A percentile compares a stretch with the other conserved stretches of the same genome.
phyloP scores from a whole-genome alignment of 768 basidiomycete genomes.

The Tubosaeta brunneosetosa region DNA sequence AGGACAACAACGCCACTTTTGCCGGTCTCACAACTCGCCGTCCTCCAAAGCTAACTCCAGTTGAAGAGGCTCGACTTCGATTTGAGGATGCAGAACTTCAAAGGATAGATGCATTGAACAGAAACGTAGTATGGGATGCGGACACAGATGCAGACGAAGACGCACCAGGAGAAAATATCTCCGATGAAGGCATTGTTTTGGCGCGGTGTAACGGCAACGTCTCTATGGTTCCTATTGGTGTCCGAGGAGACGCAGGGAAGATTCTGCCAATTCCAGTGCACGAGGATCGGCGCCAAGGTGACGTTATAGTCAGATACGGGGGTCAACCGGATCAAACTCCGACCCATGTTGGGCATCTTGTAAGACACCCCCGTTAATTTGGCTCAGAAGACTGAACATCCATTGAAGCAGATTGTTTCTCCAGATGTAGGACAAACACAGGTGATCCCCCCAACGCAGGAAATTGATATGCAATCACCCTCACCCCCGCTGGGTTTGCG shows the following conservation, averaged over 20 bases:
- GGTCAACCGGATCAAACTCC: slow-evolving; percentile 52
- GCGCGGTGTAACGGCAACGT: slow-evolving; percentile 16
- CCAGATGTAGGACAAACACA: slow-evolving; percentile 50
- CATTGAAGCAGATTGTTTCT: slow-evolving; percentile 14
- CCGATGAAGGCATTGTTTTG: slow-evolving; percentile 26
- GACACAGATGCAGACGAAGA: slow-evolving; percentile 56
- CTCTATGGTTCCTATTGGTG: slow-evolving; percentile 45
- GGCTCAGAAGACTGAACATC: slow-evolving; percentile 1
- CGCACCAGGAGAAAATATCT: slow-evolving; percentile 51
- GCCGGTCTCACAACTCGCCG: slow-evolving; percentile 38
- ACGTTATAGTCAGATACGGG: slow-evolving; percentile 34
- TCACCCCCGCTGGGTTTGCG: slow-evolving; percentile 16
- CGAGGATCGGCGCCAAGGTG: slow-evolving; percentile 7
- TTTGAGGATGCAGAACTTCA: slow-evolving; percentile 57
- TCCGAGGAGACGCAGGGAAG: slow-evolving; percentile 51
- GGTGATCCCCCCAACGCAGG: slow-evolving; percentile 34
- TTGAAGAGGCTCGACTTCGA: slow-evolving; percentile 52
- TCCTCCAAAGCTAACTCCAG: slow-evolving; percentile 46
- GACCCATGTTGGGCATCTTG: slow-evolving; percentile 52
- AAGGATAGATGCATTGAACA: slow-evolving; percentile 52
- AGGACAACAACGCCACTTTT: slow-evolving; percentile 55
- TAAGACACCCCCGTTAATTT: slow-evolving; percentile 25
- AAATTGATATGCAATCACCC: slow-evolving; percentile 22
- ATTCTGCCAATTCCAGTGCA: slow-evolving; percentile 44
- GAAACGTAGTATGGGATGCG: slow-evolving; percentile 64